phyloP scores from a whole-genome alignment of 129 eudicot species.

The Dittrichia graveolens region DNA sequence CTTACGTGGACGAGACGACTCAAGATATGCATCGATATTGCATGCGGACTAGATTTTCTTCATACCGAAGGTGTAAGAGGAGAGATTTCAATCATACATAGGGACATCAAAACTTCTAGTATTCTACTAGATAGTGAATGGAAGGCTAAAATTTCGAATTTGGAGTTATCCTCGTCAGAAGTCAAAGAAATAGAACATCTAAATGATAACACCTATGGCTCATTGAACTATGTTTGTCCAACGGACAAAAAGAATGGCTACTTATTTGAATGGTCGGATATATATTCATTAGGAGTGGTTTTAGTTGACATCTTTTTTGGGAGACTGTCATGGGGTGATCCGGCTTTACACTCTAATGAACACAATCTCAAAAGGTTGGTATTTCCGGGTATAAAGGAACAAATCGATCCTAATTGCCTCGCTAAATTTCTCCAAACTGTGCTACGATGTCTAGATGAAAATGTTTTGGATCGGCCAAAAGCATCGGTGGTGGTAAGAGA shows the following conservation, averaged over 20 bases:
- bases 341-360: too few relatives aligned
- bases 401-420: background rate
- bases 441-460: background rate
- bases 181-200: background rate
- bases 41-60: background rate
- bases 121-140: background rate
- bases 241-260: background rate
- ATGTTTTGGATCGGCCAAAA: background rate
- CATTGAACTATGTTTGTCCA: constrained; percentile 9
- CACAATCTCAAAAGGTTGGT: background rate
- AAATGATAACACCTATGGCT: background rate
- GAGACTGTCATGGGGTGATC: background rate
- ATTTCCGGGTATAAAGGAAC: constrained; percentile 1
- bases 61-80: background rate
- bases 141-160: constrained; percentile 8
- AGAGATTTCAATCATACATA: background rate
- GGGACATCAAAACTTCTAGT: background rate
- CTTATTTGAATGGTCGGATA: background rate
- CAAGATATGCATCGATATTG: constrained; percentile 10
- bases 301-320: background rate
- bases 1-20: constrained; percentile 14
- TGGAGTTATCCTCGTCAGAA: background rate
- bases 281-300: constrained; percentile 12
- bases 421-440: background rate
- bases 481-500: background rate